Conservation (phyloP, 164 flowering plant genomes). For the Annona cherimola region DNA sequence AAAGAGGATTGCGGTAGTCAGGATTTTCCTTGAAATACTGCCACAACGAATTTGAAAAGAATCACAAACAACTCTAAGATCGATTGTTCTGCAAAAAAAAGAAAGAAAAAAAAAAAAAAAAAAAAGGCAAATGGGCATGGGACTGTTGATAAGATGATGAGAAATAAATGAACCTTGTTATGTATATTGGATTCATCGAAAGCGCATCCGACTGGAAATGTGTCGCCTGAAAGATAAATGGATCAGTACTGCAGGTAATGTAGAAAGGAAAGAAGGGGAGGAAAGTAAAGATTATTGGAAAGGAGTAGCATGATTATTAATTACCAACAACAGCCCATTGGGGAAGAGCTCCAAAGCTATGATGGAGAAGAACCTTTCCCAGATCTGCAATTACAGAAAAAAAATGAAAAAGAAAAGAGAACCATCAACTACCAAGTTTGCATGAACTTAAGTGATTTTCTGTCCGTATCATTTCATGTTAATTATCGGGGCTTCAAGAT, state of each 20-base stretch:
- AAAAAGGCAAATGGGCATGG: background rate
- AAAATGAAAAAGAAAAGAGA: background rate
- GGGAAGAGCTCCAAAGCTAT: constrained; percentile 28
- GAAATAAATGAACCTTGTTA: constrained; percentile 38
- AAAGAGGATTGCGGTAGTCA: constrained; percentile 44
- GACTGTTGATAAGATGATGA: background rate
- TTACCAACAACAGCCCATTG: constrained; percentile 46
- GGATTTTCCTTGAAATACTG: constrained; percentile 60
- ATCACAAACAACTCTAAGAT: background rate
- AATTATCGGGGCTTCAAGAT: too few relatives aligned
- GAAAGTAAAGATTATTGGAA: background rate
- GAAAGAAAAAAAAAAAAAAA: background rate
- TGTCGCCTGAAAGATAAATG: constrained; percentile 45
- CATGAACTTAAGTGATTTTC: too few relatives aligned
- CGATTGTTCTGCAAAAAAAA: background rate
- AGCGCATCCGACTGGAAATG: constrained; percentile 77
- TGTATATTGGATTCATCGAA: constrained; percentile 64
- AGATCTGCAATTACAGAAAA: constrained; percentile 22
- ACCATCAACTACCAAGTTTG: too few relatives aligned
- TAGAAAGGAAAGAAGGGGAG: background rate
- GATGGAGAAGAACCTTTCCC: constrained; percentile 38
- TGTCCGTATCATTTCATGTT: too few relatives aligned
- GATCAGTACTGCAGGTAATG: background rate
- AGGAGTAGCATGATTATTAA: constrained; percentile 9
- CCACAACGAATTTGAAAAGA: background rate